These are phyloP conservation scores for Olyra latifolia DNA, from an alignment of 176 grass and related monocot species.

Conservation along the genomic window DNA sequence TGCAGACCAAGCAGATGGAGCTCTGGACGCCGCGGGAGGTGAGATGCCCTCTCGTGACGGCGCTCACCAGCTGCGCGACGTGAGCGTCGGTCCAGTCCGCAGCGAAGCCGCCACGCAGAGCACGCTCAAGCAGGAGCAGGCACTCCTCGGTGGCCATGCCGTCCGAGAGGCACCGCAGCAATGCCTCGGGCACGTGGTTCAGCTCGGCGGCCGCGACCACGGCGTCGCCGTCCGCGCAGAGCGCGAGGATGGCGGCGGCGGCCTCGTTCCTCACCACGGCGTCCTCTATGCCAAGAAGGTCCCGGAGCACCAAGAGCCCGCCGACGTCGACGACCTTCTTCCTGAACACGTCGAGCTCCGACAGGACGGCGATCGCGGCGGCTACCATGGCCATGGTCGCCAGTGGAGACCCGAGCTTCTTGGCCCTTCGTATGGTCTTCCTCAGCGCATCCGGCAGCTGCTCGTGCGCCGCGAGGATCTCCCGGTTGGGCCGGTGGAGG, in stretches of 20 bases:
- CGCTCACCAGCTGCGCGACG: background rate
- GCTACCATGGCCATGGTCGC: background rate
- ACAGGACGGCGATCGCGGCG: background rate
- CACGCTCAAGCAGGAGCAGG: constrained; percentile 3
- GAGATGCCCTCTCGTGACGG: background rate
- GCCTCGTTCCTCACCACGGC: background rate
- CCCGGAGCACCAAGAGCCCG: background rate
- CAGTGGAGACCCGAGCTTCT: background rate
- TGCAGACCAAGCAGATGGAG: background rate
- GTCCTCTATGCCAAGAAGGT: background rate
- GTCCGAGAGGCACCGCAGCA: background rate
- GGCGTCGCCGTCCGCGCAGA: background rate
- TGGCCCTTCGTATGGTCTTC: background rate
- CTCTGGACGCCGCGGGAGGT: background rate
- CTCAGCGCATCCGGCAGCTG: background rate
- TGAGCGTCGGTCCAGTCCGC: background rate
- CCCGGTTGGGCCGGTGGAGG: background rate
- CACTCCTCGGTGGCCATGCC: background rate
- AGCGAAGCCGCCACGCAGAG: background rate
- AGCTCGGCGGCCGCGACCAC: background rate
- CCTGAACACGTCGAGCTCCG: background rate
- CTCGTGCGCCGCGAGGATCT: constrained; percentile 3
- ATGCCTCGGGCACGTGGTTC: background rate
- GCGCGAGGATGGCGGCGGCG: background rate
- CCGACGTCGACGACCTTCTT: background rate